Base-by-base conservation (phyloP, 192 early-diverging fungal species). In the Helicostylum pulchrum region DNA sequence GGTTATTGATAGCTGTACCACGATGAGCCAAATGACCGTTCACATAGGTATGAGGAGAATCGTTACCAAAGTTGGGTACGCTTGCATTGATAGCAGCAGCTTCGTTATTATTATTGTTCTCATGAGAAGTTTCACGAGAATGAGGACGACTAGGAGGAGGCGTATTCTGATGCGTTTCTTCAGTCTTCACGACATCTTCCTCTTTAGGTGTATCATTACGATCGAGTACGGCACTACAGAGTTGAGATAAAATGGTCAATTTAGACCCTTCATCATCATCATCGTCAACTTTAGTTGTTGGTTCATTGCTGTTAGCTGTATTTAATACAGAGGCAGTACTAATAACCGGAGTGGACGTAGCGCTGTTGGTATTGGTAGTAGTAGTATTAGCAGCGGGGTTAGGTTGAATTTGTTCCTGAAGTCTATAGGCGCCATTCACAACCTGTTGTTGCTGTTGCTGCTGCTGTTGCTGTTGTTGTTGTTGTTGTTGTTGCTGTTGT, bases 201-300 rank as follows among this genome's bases (percentile, higher is more conserved):
- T 48, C 46, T 48, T 48, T 14, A 17, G 12, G 46, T 19, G 17
- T 48, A 23, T 73, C 65, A 21, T 58, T 63, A 31, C 61, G 50
- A 53, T 67, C 53, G 14, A 73, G 56, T 7, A 67, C 71, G 30
- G 51, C 71, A 23, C 60, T 73, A 47, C 71, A 73, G 20, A 73
- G 65, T 63, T 67, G 64, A 19, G 71, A 73, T 26, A 73, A 51
- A 34, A 73, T 62, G 26, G 42, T 67, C 20, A 73, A 39, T 39
- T 73, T 73, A 59, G 50, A 55, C 34, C 70, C 70, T 54, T 72
- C 70, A 23, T 72, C 70, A 39, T 65, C 68, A 20, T 56, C 53
- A 48, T 47, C 67, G 15, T 55, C 63, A 1, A 43, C 46, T 23
- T 61, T 49, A 11, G 26, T 26, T 26, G 26, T 26, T 26, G 26